Base-by-base conservation (phyloP, 192 early-diverging fungal genomes). In the Blastocladiella britannica region DNA sequence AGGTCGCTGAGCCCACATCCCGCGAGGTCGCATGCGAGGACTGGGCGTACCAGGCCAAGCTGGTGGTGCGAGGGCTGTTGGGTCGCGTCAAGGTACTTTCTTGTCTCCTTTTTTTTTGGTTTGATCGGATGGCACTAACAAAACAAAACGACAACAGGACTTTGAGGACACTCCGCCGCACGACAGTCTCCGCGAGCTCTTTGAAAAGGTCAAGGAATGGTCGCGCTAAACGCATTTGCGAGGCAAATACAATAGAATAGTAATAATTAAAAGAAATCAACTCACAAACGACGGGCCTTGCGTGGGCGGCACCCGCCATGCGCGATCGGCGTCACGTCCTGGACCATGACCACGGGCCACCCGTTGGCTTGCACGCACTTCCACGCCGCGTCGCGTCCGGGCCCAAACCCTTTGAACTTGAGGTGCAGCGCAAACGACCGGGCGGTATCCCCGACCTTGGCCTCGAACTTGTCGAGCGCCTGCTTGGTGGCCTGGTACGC, bases 261-360 rank as follows among this genome's bases (percentile, higher is more conserved):
- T n/a, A n/a, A n/a, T n/a, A n/a, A n/a, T n/a, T n/a, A n/a, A n/a
- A n/a, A n/a, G n/a, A n/a, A 47, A 47, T 20, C 29, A 7, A 2
- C 27, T 67, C 83, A 93, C 66, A 97, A 68, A 68, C 88, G 82
- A 63, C 93, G 72, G 52, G 78, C 74, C 72, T 92, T 93, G 62
- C 73, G 81, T 53, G 93, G 89, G 54, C 93, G 74, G 70, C 87
- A 89, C 23, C 93, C 93, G 57, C 83, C 88, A 68, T 87, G 87
- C 54, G 87, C 80, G 53, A 92, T 74, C 25, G 88, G 86, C n/a
- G 90, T 97, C 26, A 81, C 78, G 68, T 97, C 93, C 8, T 82
- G 79, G 27, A 97, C 72, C 23, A 83, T 70, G 55, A 66, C 74
- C 53, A 93, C 69, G 26, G 67, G 72, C 87, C 89, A 92, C 7